Base-by-base conservation (phyloP, 2,329 filamentous ascomycete genomes). In the Daldinia eschscholtzii region DNA sequence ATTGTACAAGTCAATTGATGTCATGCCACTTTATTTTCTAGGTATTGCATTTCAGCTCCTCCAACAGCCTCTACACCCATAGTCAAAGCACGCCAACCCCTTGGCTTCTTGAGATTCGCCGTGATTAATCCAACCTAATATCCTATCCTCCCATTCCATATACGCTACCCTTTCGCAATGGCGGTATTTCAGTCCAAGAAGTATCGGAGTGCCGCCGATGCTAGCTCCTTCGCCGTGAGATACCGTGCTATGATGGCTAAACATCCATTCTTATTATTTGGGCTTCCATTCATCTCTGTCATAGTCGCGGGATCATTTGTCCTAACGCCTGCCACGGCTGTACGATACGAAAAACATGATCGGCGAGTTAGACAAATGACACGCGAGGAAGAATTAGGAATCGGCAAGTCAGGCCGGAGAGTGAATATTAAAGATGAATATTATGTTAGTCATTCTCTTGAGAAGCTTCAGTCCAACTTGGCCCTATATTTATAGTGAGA, bases 281-380 rank as follows among this genome's bases (percentile, higher is more conserved):
- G 97, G 1, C 86, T 99, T 3, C 97, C 96, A 0, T 99, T 99
- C 81, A 88, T 99, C 73, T 83, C 88, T 64, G 91, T 97, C 65
- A 97, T 99, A 77, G 89, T 99, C 28, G 93, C 91, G 1, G 95
- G 94, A 0, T 97, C 93, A 2, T 99, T 99, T 81, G 92, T 97
- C 75, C 87, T 99, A 56, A 98, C 96, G 0, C 96, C 95, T 1
- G 96, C 95, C 4, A 95, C 97, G 23, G 96, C 97, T 13, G 85
- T 99, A 56, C 89, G 97, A 65, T 99, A 98, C 81, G 96, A 99
- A 83, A 89, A 92, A 70, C 90, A 98, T 77, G 96, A 99, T 79
- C 89, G 93, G 70, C 95, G 93, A 82, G 93, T 98, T 67, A 88
- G 92, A 76, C 92, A 94, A 82, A 81, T 98, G 82, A 92, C 88